A percentile compares a stretch with the other conserved stretches of the same genome.
Conservation (phyloP, 1,139 yeast genomes). For the Scheffersomyces insectosa region DNA sequence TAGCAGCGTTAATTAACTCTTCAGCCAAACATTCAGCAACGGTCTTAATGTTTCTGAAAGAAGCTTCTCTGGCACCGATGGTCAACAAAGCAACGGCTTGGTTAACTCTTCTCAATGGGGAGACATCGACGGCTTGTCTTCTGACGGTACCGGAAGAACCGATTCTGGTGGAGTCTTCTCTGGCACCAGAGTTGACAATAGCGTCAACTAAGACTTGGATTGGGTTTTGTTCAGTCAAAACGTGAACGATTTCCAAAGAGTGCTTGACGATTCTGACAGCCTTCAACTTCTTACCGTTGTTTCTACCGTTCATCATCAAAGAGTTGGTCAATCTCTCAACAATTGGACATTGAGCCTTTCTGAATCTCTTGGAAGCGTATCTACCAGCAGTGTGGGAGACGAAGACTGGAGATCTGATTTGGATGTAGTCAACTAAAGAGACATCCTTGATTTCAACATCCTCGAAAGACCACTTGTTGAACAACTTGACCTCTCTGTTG, state of each 20-base stretch:
- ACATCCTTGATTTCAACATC: constrained; percentile 97
- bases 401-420: constrained; percentile 96
- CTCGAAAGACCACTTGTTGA: constrained; percentile 99
- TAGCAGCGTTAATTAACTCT: constrained; percentile 99
- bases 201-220: constrained; percentile 99
- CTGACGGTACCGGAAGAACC: constrained; percentile 99
- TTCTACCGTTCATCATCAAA: constrained; percentile 99
- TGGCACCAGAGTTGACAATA: constrained; percentile 99
- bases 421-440: constrained; percentile 97
- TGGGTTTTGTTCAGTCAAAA: constrained; percentile 99
- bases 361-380: constrained; percentile 99
- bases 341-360: constrained; percentile 99
- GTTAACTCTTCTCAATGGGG: constrained; percentile 99
- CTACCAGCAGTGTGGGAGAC: constrained; percentile 99
- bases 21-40: constrained; percentile 99
- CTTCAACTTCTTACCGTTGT: constrained; percentile 99
- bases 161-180: constrained; percentile 99
- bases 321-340: constrained; percentile 99
- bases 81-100: constrained; percentile 98
- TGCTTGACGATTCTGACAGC: constrained; percentile 99
- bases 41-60: constrained; percentile 99
- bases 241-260: constrained; percentile 96
- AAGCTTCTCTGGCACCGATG: constrained; percentile 99
- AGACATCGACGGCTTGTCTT: constrained; percentile 99
- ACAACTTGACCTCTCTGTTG: constrained; percentile 93